A percentile compares a stretch with the other conserved stretches of the same genome.
Evolutionary conservation across 176 grass and related monocot genomes (phyloP).

Genomic region (Eleusine coracana): DNA sequence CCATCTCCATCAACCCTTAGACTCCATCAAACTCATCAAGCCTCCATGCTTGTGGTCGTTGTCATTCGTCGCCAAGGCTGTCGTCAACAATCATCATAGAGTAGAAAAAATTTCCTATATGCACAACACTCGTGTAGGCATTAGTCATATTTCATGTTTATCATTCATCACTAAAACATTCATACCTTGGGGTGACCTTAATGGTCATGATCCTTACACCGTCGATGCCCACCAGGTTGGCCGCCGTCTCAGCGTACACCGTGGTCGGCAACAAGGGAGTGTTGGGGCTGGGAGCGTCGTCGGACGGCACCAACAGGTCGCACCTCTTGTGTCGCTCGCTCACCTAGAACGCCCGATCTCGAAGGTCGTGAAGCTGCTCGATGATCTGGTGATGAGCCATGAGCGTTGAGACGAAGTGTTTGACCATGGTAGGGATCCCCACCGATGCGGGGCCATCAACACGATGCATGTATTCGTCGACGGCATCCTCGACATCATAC

Average conservation of each 20-base stretch:
- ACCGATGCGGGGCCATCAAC: neutral
- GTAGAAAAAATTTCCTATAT: too few species aligned
- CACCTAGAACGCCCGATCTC: slow-evolving; percentile 2
- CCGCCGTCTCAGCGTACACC: neutral
- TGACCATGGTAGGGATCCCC: neutral
- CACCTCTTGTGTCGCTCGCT: neutral
- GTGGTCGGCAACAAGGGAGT: neutral
- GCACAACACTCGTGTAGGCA: too few species aligned
- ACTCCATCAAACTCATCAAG: too few species aligned
- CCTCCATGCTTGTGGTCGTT: too few species aligned
- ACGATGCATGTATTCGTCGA: neutral
- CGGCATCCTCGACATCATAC: neutral
- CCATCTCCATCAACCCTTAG: too few species aligned
- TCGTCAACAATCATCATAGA: too few species aligned
- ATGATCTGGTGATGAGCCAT: slow-evolving; percentile 5
- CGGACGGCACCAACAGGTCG: neutral
- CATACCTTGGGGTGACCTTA: too few species aligned
- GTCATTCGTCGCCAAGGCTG: too few species aligned
- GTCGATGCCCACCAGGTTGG: neutral
- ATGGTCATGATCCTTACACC: too few species aligned
- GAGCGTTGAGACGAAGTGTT: slow-evolving; percentile 1
- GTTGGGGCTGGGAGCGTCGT: neutral
- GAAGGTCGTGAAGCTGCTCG: neutral
- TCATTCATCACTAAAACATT: too few species aligned
- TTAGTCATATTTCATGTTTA: too few species aligned